Base-by-base conservation (phyloP, 306 rosid genomes). In the Cucumis melo region DNA sequence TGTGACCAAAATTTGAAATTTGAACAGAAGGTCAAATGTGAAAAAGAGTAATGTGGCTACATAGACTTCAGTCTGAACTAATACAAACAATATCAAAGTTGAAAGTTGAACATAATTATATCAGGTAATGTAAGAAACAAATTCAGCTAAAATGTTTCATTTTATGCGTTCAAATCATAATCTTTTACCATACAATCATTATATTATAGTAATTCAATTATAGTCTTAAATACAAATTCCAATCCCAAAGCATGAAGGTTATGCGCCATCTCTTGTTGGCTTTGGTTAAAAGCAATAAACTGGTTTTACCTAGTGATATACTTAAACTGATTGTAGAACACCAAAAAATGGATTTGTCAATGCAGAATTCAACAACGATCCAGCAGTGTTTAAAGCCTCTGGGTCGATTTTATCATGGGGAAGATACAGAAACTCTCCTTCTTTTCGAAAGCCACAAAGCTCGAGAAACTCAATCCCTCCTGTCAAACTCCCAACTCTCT, bases 331-430 rank as follows among this genome's bases (percentile, higher is more conserved):
- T 80, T 85, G 56, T 56, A 94, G 81, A 74, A 90, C 41, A 66
- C 99, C 97, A 73, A 92, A 94, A 93, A 85, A 92, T 54, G 99
- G 99, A 78, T 92, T 91, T 55, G 92, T 83, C 80, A 87, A 70
- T 23, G 96, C 97, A 77, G 95, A 87, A 63, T 87, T 82, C 55
- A 94, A 76, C 70, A 76, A 83, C 64, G 73, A 79, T 51, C 87
- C 97, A 80, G 96, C 95, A 74, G 89, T 83, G 70, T 82, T 73
- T 61, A 94, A 79, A 42, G 81, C 21, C 46, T 75, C 75, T 76
- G 72, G 78, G 74, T 89, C 85, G 62, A 87, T 76, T 71, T 87
- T 87, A 77, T 87, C 90, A 6, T 23, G 67, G 50, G 91, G 91
- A 84, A 94, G 96, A 84, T 78, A 79, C 77, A 91, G 87, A 59